Evolutionary conservation across 495 filamentous ascomycete species (phyloP).

Genomic region (Penicillium antarcticum): DNA sequence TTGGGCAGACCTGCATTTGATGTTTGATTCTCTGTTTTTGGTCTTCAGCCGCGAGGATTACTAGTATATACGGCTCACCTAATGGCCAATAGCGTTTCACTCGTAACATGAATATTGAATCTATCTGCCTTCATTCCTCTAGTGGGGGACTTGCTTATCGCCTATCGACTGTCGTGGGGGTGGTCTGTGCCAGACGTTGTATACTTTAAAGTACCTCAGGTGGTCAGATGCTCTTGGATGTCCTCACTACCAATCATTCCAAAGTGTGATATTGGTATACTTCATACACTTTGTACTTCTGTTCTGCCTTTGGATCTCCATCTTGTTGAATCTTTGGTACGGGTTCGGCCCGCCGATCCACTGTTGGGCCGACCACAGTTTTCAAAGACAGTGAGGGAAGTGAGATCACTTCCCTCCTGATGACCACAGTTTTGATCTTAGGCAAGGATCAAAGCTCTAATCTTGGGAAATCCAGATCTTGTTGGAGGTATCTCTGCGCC

Average conservation of each 20-base stretch:
- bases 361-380: slow-evolving; percentile 10
- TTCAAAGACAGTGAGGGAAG: slow-evolving; percentile 11
- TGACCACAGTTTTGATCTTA: slow-evolving; percentile 8
- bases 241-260: not conserved
- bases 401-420: slow-evolving; percentile 24
- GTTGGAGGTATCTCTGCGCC: not conserved
- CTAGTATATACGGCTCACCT: no score
- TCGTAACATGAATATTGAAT: no score
- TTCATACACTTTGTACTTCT: not conserved
- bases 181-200: no score
- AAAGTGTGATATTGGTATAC: no score
- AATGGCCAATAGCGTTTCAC: no score
- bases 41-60: not conserved
- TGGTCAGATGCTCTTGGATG: no score
- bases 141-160: no score
- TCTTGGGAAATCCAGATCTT: not conserved
- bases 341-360: slow-evolving; percentile 30
- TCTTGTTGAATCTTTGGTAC: slow-evolving; percentile 7
- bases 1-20: slow-evolving; percentile 49
- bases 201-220: no score
- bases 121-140: no score
- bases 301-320: not conserved
- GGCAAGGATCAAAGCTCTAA: no score
- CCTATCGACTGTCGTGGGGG: no score
- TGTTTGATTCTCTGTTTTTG: slow-evolving; percentile 1